Base-by-base conservation (phyloP, 495 filamentous ascomycete genomes). In the Staphylotrichum tortipilum region DNA sequence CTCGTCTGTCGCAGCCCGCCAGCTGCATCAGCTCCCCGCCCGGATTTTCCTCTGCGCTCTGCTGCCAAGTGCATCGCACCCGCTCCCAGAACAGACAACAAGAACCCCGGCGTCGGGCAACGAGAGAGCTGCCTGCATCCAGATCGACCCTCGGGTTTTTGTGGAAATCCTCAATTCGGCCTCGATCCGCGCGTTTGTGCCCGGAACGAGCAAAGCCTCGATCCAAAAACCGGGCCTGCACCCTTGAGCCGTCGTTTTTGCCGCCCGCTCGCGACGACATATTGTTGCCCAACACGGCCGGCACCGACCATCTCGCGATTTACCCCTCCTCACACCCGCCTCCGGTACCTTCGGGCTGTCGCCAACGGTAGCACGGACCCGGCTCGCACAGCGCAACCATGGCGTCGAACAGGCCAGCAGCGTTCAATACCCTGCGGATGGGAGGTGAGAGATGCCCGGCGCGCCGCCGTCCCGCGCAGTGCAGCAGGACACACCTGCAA, bases 391-490 rank as follows among this genome's bases (percentile, higher is more conserved):
- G 17, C 44, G 48, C 51, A 58, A 69, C 51, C 41, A 76, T 76
- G 73, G 69, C 73, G 65, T 65, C 71, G 55, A 73, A 70, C 53
- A 66, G 73, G 61, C 71, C 73, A 60, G 69, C 71, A 62, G 70
- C 73, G 43, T 76, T 76, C 62, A 75, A 73, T 58, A 74, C 64
- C 47, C 61, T 76, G 57, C 66, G 73, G 61, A 76, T 76, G 72
- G 73, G 73, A 74, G 73, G 73, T 75, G 61, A 76, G 72, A 54
- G n/a, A n/a, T n/a, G n/a, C n/a, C n/a, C 17, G 3, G 18, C 24
- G 19, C 28, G 19, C 17, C 37, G 40, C n/a, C n/a, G n/a, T n/a
- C n/a, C n/a, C n/a, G n/a, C n/a, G n/a, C n/a, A n/a, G n/a, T n/a
- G n/a, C n/a, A n/a, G n/a, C n/a, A n/a, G n/a, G n/a, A n/a, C n/a